Percentiles rank a stretch among this genome's conserved stretches.
These are phyloP conservation scores for Colletotrichum musae DNA, from an alignment of 2,329 filamentous ascomycete genomes.

Conservation along the genomic window DNA sequence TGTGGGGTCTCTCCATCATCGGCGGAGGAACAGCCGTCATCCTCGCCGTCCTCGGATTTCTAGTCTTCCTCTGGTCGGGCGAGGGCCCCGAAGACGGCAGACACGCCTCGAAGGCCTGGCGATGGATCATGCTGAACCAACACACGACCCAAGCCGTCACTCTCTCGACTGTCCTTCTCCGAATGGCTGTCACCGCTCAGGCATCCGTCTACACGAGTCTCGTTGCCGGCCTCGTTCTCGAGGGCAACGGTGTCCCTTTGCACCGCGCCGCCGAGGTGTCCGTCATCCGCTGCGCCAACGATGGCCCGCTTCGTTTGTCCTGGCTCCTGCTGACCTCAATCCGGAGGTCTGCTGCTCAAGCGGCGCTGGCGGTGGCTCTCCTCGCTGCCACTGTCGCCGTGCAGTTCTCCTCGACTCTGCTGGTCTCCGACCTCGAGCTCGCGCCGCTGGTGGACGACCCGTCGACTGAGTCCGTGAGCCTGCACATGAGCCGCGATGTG, in stretches of 20 bases:
- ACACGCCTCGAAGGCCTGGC: conserved; percentile 39
- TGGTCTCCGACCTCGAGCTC: conserved; percentile 4
- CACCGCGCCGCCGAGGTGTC: conserved; percentile 44
- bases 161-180: conserved; percentile 42
- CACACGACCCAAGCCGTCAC: conserved; percentile 44
- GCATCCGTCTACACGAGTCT: conserved; percentile 44
- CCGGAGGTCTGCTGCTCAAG: background rate
- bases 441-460: background rate
- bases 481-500: conserved; percentile 12
- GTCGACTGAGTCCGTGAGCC: background rate
- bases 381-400: conserved; percentile 3
- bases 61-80: conserved; percentile 43
- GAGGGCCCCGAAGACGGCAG: conserved; percentile 37
- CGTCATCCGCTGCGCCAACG: conserved; percentile 43
- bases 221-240: conserved; percentile 43
- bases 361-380: background rate
- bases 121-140: conserved; percentile 42
- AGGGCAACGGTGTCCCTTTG: conserved; percentile 44
- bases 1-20: conserved; percentile 32
- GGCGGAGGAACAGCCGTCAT: conserved; percentile 40
- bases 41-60: conserved; percentile 42
- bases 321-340: conserved; percentile 40
- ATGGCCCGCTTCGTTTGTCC: conserved; percentile 43
- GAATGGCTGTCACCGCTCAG: conserved; percentile 41
- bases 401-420: conserved; percentile 10